These are phyloP conservation scores for Erigeron philadelphicus DNA, from an alignment of 140 eudicot species.

Conservation along the genomic window DNA sequence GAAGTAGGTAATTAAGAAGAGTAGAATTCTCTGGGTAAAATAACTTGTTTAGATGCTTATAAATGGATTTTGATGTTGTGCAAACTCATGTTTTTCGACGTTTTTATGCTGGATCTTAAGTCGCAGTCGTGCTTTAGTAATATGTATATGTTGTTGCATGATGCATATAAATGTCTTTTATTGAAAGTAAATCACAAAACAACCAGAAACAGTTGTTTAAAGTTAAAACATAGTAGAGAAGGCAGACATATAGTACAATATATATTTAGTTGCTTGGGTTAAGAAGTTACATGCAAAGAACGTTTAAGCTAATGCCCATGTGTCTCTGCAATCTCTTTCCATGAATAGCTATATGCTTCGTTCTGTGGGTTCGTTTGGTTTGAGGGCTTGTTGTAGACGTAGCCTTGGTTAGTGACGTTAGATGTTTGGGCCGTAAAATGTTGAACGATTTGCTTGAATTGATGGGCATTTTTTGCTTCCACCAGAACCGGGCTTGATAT, in stretches of 20 bases:
- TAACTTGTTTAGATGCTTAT: slow-evolving; percentile 28
- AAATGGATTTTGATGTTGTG: slow-evolving; percentile 32
- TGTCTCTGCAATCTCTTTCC: slow-evolving; percentile 19
- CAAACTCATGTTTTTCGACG: neutral
- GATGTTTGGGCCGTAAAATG: slow-evolving; percentile 35
- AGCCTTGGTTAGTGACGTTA: neutral
- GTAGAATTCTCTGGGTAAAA: slow-evolving; percentile 12
- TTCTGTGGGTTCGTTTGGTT: slow-evolving; percentile 14
- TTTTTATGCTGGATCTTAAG: no score
- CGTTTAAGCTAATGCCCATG: slow-evolving; percentile 1
- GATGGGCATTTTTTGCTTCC: slow-evolving; percentile 34
- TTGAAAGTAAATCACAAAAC: no score
- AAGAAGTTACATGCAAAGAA: no score
- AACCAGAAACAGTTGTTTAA: no score
- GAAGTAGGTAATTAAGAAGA: slow-evolving; percentile 23
- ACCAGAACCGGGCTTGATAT: slow-evolving; percentile 40
- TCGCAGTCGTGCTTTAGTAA: no score
- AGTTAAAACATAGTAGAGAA: no score
- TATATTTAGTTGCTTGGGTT: no score
- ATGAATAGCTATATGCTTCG: slow-evolving; percentile 1
- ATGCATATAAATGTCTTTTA: no score
- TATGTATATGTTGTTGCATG: no score
- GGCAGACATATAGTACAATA: no score
- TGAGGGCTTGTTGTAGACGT: neutral
- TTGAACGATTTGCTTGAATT: slow-evolving; percentile 42